Conservation (phyloP, 495 filamentous ascomycete species). For the Cercophora scortea region DNA sequence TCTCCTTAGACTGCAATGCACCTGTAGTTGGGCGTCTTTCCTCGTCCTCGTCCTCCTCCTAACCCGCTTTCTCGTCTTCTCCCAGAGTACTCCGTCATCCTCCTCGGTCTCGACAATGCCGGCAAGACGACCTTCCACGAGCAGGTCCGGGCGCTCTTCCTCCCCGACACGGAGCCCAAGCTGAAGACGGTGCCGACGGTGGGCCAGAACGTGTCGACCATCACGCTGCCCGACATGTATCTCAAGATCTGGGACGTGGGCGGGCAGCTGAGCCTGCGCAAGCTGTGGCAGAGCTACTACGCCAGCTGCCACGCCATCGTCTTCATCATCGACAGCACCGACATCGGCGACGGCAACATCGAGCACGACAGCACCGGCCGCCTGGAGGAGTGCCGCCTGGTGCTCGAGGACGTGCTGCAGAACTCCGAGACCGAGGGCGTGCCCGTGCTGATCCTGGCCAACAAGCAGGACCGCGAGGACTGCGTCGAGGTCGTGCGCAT, state of each 20-base stretch:
- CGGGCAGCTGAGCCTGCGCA: slow-evolving; percentile 79
- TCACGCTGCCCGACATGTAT: slow-evolving; percentile 84
- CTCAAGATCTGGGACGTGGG: slow-evolving; percentile 98
- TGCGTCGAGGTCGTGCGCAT: slow-evolving; percentile 95
- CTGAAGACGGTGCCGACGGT: slow-evolving; percentile 88
- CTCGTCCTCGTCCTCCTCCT: background rate
- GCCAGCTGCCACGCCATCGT: slow-evolving; percentile 89
- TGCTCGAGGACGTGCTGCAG: slow-evolving; percentile 81
- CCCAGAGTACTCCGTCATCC: slow-evolving; percentile 93
- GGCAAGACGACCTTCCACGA: slow-evolving; percentile 98
- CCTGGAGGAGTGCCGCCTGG: slow-evolving; percentile 79
- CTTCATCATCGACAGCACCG: slow-evolving; percentile 90
- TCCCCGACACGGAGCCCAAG: slow-evolving; percentile 52
- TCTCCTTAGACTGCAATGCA: no score
- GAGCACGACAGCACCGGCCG: slow-evolving; percentile 52
- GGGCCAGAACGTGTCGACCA: slow-evolving; percentile 90
- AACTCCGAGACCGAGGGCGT: slow-evolving; percentile 81
- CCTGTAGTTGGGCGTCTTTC: background rate
- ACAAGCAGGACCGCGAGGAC: slow-evolving; percentile 96
- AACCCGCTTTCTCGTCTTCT: background rate
- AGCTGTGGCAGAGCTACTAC: slow-evolving; percentile 96
- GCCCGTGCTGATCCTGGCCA: slow-evolving; percentile 85
- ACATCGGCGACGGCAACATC: slow-evolving; percentile 73
- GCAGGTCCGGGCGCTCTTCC: slow-evolving; percentile 83
- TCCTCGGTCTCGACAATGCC: slow-evolving; percentile 95